Conservation (phyloP, 2,329 filamentous ascomycete genomes). For the Cladorrhinum sp. region DNA sequence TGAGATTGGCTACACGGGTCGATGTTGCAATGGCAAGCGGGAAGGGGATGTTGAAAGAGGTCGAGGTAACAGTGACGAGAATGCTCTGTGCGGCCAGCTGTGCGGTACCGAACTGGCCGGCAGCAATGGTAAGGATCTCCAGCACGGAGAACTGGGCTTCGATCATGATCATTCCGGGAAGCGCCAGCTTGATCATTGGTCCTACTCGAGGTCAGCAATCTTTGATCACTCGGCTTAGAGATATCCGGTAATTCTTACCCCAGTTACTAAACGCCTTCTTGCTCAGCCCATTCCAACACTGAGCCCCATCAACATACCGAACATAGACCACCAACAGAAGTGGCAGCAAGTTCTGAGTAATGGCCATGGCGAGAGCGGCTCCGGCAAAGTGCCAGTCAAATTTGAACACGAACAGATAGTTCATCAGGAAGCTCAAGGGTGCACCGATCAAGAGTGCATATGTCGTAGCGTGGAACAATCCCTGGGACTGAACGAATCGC, state of each 20-base stretch:
- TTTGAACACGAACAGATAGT: constrained; percentile 76
- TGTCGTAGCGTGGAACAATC: constrained; percentile 72
- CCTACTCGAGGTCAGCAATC: constrained; percentile 30
- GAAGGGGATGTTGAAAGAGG: constrained; percentile 72
- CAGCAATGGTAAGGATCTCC: constrained; percentile 65
- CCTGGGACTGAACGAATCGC: constrained; percentile 78
- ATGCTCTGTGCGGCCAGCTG: constrained; percentile 70
- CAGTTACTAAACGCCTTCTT: constrained; percentile 34
- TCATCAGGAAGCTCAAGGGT: constrained; percentile 73
- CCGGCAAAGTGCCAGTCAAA: constrained; percentile 69
- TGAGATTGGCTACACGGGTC: constrained; percentile 70
- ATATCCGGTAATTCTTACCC: constrained; percentile 27
- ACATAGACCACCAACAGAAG: constrained; percentile 77
- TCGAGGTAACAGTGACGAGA: constrained; percentile 59
- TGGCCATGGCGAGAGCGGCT: constrained; percentile 75
- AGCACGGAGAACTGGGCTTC: constrained; percentile 50
- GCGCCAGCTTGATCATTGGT: constrained; percentile 69
- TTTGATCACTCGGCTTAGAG: not conserved
- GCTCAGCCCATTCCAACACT: constrained; percentile 84
- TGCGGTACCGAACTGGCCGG: constrained; percentile 62
- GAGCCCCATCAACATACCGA: constrained; percentile 65
- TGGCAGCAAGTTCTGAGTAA: constrained; percentile 76
- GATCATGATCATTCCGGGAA: constrained; percentile 71
- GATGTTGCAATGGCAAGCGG: constrained; percentile 68
- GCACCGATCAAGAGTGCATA: constrained; percentile 74